Percentiles rank a stretch among this genome's conserved stretches.
Conservation (phyloP, 352 stramenopile species). For the Pythium guiyangense region DNA sequence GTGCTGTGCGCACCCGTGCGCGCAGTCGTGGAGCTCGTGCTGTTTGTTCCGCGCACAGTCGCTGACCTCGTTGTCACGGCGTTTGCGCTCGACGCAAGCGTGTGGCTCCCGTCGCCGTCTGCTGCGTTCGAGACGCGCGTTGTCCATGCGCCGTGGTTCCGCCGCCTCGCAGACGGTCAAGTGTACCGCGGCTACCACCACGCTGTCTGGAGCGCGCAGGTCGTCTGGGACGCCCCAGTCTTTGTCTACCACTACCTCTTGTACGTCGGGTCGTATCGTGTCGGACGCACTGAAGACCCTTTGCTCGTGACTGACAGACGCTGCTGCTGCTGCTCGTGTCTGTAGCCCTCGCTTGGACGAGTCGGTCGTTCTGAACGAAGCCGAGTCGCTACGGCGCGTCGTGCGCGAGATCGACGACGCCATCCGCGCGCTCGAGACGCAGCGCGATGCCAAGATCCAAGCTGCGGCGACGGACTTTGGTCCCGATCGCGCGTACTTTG, state of each 20-base stretch:
- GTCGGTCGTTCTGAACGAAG: slow-evolving; percentile 46
- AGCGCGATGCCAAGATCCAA: slow-evolving; percentile 35
- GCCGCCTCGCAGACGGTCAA: slow-evolving; percentile 46
- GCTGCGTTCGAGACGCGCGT: slow-evolving; percentile 11
- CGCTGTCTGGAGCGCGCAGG: slow-evolving; percentile 34
- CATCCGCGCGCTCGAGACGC: slow-evolving; percentile 48
- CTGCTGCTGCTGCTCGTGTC: background rate
- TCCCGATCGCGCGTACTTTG: slow-evolving; percentile 63
- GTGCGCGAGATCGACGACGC: slow-evolving; percentile 62
- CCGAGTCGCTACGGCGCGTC: slow-evolving; percentile 63
- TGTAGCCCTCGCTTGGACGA: slow-evolving; percentile 55
- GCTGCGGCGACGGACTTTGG: slow-evolving; percentile 58
- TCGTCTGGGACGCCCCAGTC: slow-evolving; percentile 68
- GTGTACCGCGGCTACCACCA: slow-evolving; percentile 45
- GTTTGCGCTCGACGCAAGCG: slow-evolving; percentile 29
- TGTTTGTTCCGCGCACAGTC: slow-evolving; percentile 44
- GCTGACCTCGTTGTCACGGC: slow-evolving; percentile 36
- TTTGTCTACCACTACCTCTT: slow-evolving; percentile 74
- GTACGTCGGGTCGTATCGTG: slow-evolving; percentile 25
- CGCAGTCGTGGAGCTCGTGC: slow-evolving; percentile 36
- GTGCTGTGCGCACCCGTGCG: slow-evolving; percentile 54
- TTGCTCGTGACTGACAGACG: background rate
- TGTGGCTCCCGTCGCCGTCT: slow-evolving; percentile 17
- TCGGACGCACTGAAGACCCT: background rate
- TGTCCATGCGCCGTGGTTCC: slow-evolving; percentile 42